These are phyloP conservation scores for Scleroderma bovista DNA, from an alignment of 768 basidiomycete species.

Conservation along the genomic window DNA sequence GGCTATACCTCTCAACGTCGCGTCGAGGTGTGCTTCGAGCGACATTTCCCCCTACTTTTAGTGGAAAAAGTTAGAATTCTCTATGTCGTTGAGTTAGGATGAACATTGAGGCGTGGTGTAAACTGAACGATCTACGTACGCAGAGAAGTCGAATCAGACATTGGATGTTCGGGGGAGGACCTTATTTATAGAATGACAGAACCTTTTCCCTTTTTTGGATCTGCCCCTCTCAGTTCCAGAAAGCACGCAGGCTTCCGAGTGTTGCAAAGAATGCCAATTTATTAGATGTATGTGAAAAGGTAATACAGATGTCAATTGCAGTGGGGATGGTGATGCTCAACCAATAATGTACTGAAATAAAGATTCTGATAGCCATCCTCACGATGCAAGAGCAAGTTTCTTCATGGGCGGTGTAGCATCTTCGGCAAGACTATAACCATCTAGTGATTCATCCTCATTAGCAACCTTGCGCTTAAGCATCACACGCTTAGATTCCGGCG, in stretches of 20 bases:
- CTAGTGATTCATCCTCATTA: conserved; percentile 35
- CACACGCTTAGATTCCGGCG: conserved; percentile 46
- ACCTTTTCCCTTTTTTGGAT: too few species aligned
- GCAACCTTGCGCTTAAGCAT: conserved; percentile 78
- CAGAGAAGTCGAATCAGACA: too few species aligned
- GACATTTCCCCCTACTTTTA: neutral
- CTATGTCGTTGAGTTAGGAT: neutral
- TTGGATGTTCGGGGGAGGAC: too few species aligned
- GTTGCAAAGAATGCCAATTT: neutral
- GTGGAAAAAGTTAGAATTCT: neutral
- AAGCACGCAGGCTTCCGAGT: too few species aligned
- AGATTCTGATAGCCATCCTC: conserved; percentile 15
- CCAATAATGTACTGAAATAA: conserved; percentile 32
- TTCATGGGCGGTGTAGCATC: conserved; percentile 61
- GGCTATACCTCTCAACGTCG: conserved; percentile 48
- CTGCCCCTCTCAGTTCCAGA: too few species aligned
- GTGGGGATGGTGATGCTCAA: conserved; percentile 13
- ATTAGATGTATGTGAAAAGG: conserved; percentile 3
- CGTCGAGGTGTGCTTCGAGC: conserved; percentile 14
- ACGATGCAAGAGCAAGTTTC: conserved; percentile 49
- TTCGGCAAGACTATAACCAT: conserved; percentile 30
- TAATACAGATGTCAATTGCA: conserved; percentile 20
- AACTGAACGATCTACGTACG: too few species aligned
- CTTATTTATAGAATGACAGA: too few species aligned
- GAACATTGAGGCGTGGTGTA: too few species aligned